Conservation (phyloP, 805 yeast genomes). For the Helenozyma baotianmanensis region DNA sequence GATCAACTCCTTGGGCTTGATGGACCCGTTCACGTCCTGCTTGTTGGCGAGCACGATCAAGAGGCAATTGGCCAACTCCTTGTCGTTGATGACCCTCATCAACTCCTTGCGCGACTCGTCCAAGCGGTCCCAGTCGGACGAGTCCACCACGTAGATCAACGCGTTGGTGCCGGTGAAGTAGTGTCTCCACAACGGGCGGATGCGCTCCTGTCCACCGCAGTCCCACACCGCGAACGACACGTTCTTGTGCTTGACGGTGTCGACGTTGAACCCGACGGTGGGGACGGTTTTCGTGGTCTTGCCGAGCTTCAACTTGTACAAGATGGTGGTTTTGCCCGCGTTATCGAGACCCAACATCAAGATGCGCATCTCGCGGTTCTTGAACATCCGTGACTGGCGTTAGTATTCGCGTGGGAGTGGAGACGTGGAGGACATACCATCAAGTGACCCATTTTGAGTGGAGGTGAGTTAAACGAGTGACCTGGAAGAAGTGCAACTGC, state of each 20-base stretch:
- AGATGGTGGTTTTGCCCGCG: conserved; percentile 88
- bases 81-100: conserved; percentile 72
- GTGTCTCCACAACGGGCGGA: conserved; percentile 93
- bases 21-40: conserved; percentile 69
- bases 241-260: conserved; percentile 95
- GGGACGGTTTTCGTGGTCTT: conserved; percentile 78
- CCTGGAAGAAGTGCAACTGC: no score
- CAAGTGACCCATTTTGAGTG: conserved; percentile 15
- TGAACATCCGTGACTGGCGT: conserved; percentile 37
- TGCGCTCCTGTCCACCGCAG: conserved; percentile 94
- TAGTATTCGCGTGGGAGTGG: conserved; percentile 9
- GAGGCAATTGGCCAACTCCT: conserved; percentile 76
- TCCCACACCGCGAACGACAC: conserved; percentile 97
- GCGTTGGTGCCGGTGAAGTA: conserved; percentile 93
- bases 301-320: conserved; percentile 77
- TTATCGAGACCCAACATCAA: conserved; percentile 90
- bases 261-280: conserved; percentile 94
- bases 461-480: no score
- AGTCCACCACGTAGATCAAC: conserved; percentile 84
- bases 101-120: conserved; percentile 76
- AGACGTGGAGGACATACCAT: conserved; percentile 14
- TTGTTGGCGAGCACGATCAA: conserved; percentile 85
- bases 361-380: conserved; percentile 94
- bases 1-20: conserved; percentile 76
- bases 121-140: conserved; percentile 66